phyloP scores from a whole-genome alignment of 441 rosid species.

The Sinapis alba region DNA sequence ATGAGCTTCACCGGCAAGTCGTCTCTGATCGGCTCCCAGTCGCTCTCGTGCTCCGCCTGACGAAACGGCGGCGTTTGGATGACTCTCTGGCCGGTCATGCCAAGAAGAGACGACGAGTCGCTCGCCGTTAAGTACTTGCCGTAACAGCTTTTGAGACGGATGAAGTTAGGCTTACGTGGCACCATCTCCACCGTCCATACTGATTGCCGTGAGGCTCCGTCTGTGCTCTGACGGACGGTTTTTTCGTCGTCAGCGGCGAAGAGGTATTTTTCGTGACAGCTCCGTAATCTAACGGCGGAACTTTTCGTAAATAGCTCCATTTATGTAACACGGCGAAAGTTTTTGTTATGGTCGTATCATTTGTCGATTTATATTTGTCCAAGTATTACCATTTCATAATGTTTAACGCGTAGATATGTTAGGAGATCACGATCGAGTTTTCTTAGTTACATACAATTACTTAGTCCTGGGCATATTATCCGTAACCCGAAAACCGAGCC shows the following conservation, averaged over 20 bases:
- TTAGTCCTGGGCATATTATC: no score
- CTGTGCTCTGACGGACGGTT: constrained; percentile 56
- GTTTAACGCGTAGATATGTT: constrained; percentile 12
- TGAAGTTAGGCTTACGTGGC: constrained; percentile 39
- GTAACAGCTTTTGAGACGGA: constrained; percentile 57
- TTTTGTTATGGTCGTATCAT: not conserved
- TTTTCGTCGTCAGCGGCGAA: constrained; percentile 52
- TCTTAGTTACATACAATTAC: not conserved
- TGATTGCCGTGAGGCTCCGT: constrained; percentile 42
- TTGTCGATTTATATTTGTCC: not conserved
- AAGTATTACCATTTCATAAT: not conserved
- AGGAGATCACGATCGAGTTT: constrained; percentile 8
- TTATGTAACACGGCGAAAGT: constrained; percentile 11
- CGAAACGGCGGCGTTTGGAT: constrained; percentile 46
- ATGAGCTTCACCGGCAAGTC: constrained; percentile 54
- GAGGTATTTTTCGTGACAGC: constrained; percentile 63
- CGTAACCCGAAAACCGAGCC: no score
- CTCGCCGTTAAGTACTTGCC: constrained; percentile 58
- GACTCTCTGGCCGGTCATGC: constrained; percentile 60
- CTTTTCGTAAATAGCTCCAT: constrained; percentile 55
- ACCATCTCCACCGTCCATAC: constrained; percentile 59
- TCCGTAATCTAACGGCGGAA: constrained; percentile 51
- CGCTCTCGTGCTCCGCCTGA: constrained; percentile 36
- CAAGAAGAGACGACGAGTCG: constrained; percentile 50
- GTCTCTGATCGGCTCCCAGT: constrained; percentile 65